These are phyloP conservation scores for Termitomyces sp. DNA, from an alignment of 768 basidiomycete genomes.

Conservation along the genomic window DNA sequence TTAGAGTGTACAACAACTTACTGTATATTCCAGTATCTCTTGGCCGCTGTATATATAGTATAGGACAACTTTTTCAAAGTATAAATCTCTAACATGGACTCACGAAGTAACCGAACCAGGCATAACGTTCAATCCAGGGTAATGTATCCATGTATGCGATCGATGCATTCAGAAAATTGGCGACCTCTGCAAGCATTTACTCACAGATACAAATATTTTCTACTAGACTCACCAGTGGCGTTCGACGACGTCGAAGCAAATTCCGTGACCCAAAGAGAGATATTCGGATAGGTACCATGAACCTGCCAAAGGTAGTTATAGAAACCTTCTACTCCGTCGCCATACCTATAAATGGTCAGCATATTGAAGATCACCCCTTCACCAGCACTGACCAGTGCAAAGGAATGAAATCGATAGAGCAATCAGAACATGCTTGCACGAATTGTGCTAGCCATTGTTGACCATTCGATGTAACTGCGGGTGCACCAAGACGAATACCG, in stretches of 20 bases:
- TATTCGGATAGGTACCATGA: conserved; percentile 41
- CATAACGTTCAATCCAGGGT: conserved; percentile 55
- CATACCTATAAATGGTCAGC: conserved; percentile 43
- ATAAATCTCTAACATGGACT: conserved; percentile 15
- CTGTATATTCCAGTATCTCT: conserved; percentile 33
- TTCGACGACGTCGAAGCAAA: conserved; percentile 50
- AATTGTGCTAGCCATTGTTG: conserved; percentile 51
- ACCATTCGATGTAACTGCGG: conserved; percentile 52
- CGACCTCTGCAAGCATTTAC: conserved; percentile 29
- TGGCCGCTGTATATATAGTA: conserved; percentile 28
- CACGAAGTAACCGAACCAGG: conserved; percentile 56
- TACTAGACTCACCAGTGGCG: conserved; percentile 24
- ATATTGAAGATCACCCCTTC: conserved; percentile 17
- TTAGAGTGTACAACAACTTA: conserved; percentile 16
- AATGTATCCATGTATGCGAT: conserved; percentile 49
- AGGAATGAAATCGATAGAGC: conserved; percentile 44
- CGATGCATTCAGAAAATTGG: conserved; percentile 52
- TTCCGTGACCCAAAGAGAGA: conserved; percentile 61
- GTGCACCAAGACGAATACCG: conserved; percentile 50
- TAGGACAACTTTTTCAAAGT: not conserved
- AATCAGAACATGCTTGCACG: conserved; percentile 43
- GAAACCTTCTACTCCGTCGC: conserved; percentile 47
- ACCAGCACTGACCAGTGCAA: conserved; percentile 34
- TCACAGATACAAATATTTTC: not conserved
- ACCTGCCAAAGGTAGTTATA: conserved; percentile 49